Evolutionary conservation across 306 rosid genomes (phyloP).

Genomic region (Cyclanthera cordifolia): DNA sequence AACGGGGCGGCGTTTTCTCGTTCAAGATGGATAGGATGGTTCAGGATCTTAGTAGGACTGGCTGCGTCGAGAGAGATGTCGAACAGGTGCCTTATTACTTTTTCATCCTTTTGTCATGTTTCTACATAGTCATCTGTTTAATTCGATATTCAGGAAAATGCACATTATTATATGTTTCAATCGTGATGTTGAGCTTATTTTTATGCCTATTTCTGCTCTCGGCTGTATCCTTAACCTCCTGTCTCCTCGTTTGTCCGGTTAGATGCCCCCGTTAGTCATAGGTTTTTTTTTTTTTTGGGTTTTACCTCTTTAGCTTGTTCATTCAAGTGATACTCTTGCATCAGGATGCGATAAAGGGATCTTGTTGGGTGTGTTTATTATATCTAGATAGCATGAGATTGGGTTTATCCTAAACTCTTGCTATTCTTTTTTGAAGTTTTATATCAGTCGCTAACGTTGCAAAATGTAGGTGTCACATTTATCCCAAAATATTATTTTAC

Average conservation of each 20-base stretch:
- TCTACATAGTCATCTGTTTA: neutral
- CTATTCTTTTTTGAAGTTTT: neutral
- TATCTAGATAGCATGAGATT: neutral
- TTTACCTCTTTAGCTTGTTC: neutral
- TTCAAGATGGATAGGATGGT: constrained; percentile 66
- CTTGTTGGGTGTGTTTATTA: neutral
- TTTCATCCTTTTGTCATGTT: constrained; percentile 12
- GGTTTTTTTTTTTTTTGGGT: neutral
- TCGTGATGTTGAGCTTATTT: neutral
- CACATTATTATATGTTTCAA: neutral
- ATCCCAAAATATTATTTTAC: neutral
- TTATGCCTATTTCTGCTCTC: neutral
- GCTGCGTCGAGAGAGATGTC: constrained; percentile 75
- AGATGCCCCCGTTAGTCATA: neutral
- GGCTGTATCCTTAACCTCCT: neutral
- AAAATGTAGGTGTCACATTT: neutral
- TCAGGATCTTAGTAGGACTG: constrained; percentile 86
- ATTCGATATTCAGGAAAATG: neutral
- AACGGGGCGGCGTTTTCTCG: constrained; percentile 22
- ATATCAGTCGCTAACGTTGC: neutral
- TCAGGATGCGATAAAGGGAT: neutral
- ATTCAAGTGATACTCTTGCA: neutral
- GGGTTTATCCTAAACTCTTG: neutral
- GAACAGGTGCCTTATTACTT: constrained; percentile 61
- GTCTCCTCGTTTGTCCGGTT: neutral